Evolutionary conservation across 345 rosid genomes (phyloP).

Genomic region (Triadica sebifera): DNA sequence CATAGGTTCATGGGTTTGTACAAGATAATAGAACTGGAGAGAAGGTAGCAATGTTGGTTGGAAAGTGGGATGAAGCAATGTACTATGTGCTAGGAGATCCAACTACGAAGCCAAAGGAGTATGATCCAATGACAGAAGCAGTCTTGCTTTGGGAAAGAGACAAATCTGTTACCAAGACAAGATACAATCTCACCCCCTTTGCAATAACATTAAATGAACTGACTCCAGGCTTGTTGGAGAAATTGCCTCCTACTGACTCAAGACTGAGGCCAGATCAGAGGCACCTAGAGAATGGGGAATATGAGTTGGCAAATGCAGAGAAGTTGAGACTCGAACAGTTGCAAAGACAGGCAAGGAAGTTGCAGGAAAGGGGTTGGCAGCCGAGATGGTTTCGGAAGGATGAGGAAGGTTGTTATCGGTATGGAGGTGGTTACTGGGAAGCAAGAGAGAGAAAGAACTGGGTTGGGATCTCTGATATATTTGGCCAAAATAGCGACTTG

Average conservation of each 20-base stretch:
- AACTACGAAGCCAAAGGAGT: conserved; percentile 82
- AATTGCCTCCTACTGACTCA: conserved; percentile 94
- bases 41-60: conserved; percentile 92
- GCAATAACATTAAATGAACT: conserved; percentile 90
- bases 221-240: conserved; percentile 67
- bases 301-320: conserved; percentile 89
- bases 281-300: conserved; percentile 89
- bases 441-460: conserved; percentile 67
- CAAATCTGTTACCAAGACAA: conserved; percentile 68
- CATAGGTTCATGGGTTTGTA: conserved; percentile 96
- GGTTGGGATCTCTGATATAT: conserved; percentile 70
- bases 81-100: conserved; percentile 93
- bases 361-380: conserved; percentile 99
- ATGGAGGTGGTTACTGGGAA: conserved; percentile 93
- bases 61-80: conserved; percentile 99
- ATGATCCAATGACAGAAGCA: conserved; percentile 98
- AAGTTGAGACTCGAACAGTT: conserved; percentile 91
- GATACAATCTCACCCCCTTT: conserved; percentile 91
- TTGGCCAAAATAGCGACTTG: conserved; percentile 54
- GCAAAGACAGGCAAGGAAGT: conserved; percentile 98
- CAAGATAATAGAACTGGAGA: conserved; percentile 93
- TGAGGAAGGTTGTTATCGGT: conserved; percentile 83
- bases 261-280: conserved; percentile 97
- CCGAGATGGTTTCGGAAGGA: conserved; percentile 89
- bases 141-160: conserved; percentile 92